Conservation (phyloP, 352 stramenopile species). For the Phytophthora pistaciae region DNA sequence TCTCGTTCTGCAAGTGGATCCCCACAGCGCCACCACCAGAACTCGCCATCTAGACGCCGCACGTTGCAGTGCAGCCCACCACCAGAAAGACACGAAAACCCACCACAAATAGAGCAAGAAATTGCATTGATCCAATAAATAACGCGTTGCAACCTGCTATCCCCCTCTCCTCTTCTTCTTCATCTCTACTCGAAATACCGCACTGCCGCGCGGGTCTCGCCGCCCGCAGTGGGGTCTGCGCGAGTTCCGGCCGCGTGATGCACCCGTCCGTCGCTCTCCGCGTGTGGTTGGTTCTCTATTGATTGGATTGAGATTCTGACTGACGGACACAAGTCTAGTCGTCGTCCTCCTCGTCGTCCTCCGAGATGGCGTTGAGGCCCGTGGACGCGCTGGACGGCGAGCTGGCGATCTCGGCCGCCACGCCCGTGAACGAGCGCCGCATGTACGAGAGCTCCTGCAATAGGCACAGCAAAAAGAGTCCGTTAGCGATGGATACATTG, state of each 20-base stretch:
- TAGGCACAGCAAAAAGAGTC: neutral
- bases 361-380: constrained; percentile 76
- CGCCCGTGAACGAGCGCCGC: constrained; percentile 71
- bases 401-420: constrained; percentile 71
- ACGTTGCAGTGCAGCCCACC: neutral
- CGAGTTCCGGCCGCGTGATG: constrained; percentile 20
- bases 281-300: constrained; percentile 26
- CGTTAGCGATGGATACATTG: neutral
- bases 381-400: constrained; percentile 70
- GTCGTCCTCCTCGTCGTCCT: constrained; percentile 72
- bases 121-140: constrained; percentile 45
- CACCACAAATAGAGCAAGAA: constrained; percentile 22
- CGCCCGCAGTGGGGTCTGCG: constrained; percentile 13
- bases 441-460: constrained; percentile 74
- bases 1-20: constrained; percentile 2
- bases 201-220: neutral
- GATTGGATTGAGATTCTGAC: neutral
- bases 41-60: neutral
- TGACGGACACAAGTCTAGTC: constrained; percentile 27
- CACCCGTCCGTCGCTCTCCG: constrained; percentile 5
- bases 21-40: constrained; percentile 23
- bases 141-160: constrained; percentile 32
- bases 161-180: neutral
- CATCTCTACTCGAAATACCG: constrained; percentile 10
- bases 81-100: constrained; percentile 11